Conservation (phyloP, 345 rosid genomes). For the Arabidopsis arenosa region DNA sequence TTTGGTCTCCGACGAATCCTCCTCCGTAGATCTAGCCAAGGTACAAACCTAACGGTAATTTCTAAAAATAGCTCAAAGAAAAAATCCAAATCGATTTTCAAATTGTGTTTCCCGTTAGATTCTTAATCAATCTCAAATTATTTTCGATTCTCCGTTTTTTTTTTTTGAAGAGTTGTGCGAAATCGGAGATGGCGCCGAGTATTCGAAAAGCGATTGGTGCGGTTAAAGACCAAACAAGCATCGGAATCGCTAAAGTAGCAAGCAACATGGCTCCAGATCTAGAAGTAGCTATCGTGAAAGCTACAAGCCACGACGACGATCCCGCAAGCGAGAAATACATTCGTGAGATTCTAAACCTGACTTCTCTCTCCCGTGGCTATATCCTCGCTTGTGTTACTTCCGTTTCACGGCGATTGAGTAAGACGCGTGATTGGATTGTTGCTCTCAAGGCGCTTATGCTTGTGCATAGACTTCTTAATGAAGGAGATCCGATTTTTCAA, state of each 20-base stretch:
- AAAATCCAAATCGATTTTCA: not conserved
- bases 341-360: conserved; percentile 65
- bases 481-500: conserved; percentile 67
- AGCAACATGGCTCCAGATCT: conserved; percentile 97
- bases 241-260: conserved; percentile 86
- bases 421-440: conserved; percentile 94
- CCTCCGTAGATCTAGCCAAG: conserved; percentile 19
- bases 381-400: conserved; percentile 75
- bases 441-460: conserved; percentile 79
- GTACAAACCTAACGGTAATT: conserved; percentile 32
- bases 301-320: conserved; percentile 91
- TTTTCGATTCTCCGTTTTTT: not conserved
- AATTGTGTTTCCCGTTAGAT: conserved; percentile 22
- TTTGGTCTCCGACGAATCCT: conserved; percentile 15
- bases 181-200: conserved; percentile 68
- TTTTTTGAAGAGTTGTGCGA: not conserved
- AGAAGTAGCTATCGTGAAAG: conserved; percentile 90
- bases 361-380: conserved; percentile 69
- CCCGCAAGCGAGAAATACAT: conserved; percentile 85
- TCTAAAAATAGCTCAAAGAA: conserved; percentile 26
- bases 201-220: conserved; percentile 95
- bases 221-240: conserved; percentile 96
- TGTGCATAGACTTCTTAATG: conserved; percentile 70
- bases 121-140: not conserved
- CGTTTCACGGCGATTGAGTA: conserved; percentile 70